A percentile compares a stretch with the other conserved stretches of the same genome.
Evolutionary conservation across 108 stramenopile species (phyloP).

Genomic region (Stephanodiscus minutulus): DNA sequence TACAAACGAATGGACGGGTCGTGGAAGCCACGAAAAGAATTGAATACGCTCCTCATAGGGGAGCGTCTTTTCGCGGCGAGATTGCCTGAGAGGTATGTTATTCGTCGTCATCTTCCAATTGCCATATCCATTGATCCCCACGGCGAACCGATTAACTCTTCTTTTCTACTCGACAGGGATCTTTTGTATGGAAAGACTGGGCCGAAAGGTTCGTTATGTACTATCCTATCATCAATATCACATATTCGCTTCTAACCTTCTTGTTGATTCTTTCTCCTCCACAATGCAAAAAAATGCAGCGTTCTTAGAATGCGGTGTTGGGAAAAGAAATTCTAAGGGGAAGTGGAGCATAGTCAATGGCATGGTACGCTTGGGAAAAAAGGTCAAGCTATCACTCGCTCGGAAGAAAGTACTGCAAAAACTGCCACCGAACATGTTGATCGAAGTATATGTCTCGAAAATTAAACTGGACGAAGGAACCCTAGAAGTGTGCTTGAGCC

Average conservation of each 20-base stretch:
- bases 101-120: not conserved
- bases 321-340: conserved; percentile 26
- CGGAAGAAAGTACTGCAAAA: conserved; percentile 60
- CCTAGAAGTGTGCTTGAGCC: conserved; percentile 62
- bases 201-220: conserved; percentile 49
- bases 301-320: conserved; percentile 74
- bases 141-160: not conserved
- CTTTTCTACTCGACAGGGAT: conserved; percentile 26
- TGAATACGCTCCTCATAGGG: conserved; percentile 60
- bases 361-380: conserved; percentile 64
- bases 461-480: conserved; percentile 57
- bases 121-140: not conserved
- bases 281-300: conserved; percentile 17
- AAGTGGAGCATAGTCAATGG: conserved; percentile 71
- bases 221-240: not conserved
- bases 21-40: conserved; percentile 65
- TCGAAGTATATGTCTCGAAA: conserved; percentile 66
- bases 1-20: conserved; percentile 37
- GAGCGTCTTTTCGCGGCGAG: conserved; percentile 62
- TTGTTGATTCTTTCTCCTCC: not conserved
- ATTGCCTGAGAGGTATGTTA: conserved; percentile 26
- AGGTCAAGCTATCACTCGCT: conserved; percentile 55
- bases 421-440: conserved; percentile 36
- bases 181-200: conserved; percentile 70
- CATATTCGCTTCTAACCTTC: not conserved